phyloP scores from a whole-genome alignment of 345 rosid species.

The Eucalyptus dawsonii region DNA sequence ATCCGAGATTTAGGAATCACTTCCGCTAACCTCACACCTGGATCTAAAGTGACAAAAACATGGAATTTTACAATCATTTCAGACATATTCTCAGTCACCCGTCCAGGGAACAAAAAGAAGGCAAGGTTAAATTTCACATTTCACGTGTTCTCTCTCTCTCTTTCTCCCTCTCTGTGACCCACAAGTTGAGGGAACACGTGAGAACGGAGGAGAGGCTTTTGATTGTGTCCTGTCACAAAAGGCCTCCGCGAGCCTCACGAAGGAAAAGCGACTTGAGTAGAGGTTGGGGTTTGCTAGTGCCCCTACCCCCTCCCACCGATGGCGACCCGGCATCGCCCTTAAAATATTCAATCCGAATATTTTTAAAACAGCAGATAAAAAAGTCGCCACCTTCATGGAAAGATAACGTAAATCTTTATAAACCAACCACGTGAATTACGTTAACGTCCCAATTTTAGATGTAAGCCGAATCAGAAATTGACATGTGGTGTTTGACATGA shows the following conservation, averaged over 20 bases:
- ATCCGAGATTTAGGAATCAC: not conserved
- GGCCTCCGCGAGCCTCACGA: not conserved
- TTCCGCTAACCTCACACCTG: not conserved
- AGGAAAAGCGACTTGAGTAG: not conserved
- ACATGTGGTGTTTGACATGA: not conserved
- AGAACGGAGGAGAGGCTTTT: not conserved
- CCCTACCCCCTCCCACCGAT: not conserved
- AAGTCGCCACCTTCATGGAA: not conserved
- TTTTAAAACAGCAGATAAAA: not conserved
- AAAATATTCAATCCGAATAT: not conserved
- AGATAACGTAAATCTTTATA: not conserved
- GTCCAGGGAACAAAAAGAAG: not conserved
- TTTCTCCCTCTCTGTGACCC: not conserved
- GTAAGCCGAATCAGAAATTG: not conserved
- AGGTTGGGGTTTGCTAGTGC: not conserved
- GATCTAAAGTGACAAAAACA: not conserved
- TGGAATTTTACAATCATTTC: not conserved
- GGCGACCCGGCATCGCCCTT: not conserved
- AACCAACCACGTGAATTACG: not conserved
- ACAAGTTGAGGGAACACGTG: not conserved
- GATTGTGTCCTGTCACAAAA: not conserved
- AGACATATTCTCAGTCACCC: not conserved
- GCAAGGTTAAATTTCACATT: not conserved
- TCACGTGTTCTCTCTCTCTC: not conserved
- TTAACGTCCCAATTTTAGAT: not conserved